These are phyloP conservation scores for Monosporozyma aerobia DNA, from an alignment of 805 yeast genomes.

Conservation along the genomic window DNA sequence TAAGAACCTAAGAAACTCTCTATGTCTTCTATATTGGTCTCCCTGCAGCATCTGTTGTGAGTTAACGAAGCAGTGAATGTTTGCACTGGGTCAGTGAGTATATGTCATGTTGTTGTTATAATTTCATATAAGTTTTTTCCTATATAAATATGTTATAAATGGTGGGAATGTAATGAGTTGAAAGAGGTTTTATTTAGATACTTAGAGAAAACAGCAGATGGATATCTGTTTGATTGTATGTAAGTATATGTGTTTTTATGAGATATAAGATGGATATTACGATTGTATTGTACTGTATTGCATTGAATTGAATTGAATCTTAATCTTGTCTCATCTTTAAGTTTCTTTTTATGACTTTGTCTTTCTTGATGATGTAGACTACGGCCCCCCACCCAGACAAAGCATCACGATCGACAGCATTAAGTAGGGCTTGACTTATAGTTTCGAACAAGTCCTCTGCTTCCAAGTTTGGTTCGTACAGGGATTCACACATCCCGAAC, in stretches of 20 bases:
- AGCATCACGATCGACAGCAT: conserved; percentile 96
- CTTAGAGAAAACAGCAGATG: too few species aligned
- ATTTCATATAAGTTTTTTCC: too few species aligned
- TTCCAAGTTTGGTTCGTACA: conserved; percentile 87
- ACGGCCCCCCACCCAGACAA: conserved; percentile 98
- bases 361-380: conserved; percentile 85
- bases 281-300: too few species aligned
- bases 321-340: conserved; percentile 94
- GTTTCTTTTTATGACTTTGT: conserved; percentile 77
- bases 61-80: too few species aligned
- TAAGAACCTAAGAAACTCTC: conserved; percentile 62
- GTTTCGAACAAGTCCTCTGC: conserved; percentile 96
- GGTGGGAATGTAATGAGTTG: too few species aligned
- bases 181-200: too few species aligned
- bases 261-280: too few species aligned
- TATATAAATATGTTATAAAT: too few species aligned
- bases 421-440: conserved; percentile 83
- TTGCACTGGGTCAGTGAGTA: too few species aligned
- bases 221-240: too few species aligned
- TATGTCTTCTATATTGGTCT: neutral
- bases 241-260: too few species aligned
- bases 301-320: conserved; percentile 2
- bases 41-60: neutral
- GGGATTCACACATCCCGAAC: conserved; percentile 96
- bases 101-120: too few species aligned